Evolutionary conservation across 2,329 filamentous ascomycete genomes (phyloP).

Genomic region (Coniochaeta hoffmannii): DNA sequence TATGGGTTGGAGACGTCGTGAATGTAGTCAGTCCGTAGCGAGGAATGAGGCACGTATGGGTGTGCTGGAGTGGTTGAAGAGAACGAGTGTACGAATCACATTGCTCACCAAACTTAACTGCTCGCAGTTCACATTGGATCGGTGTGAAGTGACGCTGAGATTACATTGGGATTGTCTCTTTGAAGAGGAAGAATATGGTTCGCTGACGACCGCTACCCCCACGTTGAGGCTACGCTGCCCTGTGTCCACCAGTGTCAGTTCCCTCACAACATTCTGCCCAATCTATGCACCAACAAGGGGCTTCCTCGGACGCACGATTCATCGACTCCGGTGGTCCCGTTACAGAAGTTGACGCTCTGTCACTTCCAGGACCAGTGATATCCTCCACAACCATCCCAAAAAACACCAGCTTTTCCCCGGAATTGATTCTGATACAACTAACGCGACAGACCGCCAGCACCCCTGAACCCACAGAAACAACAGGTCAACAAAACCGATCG

Average conservation of each 20-base stretch:
- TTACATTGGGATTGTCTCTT: slow-evolving; percentile 1
- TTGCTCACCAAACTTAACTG: not conserved
- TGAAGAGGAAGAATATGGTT: not conserved
- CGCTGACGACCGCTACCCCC: not conserved
- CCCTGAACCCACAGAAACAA: not conserved
- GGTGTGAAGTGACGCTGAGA: not conserved
- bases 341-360: not conserved
- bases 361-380: not conserved
- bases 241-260: not conserved
- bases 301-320: no score
- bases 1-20: not conserved
- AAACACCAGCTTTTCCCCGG: not conserved
- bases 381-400: not conserved
- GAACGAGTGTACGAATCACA: not conserved
- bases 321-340: not conserved
- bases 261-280: not conserved
- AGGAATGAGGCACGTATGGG: not conserved
- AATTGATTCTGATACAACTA: not conserved
- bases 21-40: not conserved
- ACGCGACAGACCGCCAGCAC: not conserved
- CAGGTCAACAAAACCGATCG: not conserved
- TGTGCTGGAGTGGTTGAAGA: not conserved
- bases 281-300: not conserved
- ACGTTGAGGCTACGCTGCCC: not conserved
- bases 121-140: not conserved